These are phyloP conservation scores for Tylopilus sp. DNA, from an alignment of 1,284 basidiomycete genomes.

Conservation along the genomic window DNA sequence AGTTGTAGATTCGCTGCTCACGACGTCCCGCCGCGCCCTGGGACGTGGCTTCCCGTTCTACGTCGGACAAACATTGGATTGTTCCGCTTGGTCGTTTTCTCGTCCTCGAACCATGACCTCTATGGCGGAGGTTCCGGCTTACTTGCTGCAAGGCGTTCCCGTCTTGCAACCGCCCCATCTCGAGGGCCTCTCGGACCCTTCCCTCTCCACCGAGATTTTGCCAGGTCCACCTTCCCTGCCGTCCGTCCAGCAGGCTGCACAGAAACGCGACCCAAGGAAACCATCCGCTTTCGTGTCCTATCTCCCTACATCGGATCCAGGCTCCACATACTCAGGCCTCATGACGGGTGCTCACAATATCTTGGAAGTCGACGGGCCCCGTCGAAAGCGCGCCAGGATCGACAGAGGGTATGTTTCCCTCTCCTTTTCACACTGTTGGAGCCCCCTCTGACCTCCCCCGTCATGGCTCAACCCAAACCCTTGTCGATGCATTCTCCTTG, in stretches of 20 bases:
- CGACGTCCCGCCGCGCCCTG: conserved; percentile 20
- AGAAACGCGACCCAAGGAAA: conserved; percentile 75
- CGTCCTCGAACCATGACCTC: conserved; percentile 50
- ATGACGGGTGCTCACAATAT: conserved; percentile 58
- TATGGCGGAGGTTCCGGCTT: conserved; percentile 62
- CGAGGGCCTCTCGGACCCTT: conserved; percentile 61
- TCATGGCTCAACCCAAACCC: conserved; percentile 21
- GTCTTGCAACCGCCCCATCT: conserved; percentile 72
- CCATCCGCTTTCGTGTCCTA: conserved; percentile 62
- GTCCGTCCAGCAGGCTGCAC: conserved; percentile 59
- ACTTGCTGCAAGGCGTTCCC: conserved; percentile 62
- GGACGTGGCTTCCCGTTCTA: conserved; percentile 19
- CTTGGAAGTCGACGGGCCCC: conserved; percentile 56
- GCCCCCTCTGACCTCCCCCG: conserved; percentile 18
- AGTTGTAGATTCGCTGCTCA: conserved; percentile 18
- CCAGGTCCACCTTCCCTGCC: conserved; percentile 73
- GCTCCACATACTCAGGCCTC: conserved; percentile 74
- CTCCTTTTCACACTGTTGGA: conserved; percentile 17
- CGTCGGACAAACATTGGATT: conserved; percentile 15
- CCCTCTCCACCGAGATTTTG: conserved; percentile 77
- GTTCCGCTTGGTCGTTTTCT: conserved; percentile 23
- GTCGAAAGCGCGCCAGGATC: conserved; percentile 65
- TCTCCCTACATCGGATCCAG: conserved; percentile 74
- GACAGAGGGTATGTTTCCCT: conserved; percentile 63
- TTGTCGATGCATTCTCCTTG: conserved; percentile 23